These are phyloP conservation scores for Colletotrichum australisinense DNA, from an alignment of 2,329 filamentous ascomycete genomes.

Conservation along the genomic window DNA sequence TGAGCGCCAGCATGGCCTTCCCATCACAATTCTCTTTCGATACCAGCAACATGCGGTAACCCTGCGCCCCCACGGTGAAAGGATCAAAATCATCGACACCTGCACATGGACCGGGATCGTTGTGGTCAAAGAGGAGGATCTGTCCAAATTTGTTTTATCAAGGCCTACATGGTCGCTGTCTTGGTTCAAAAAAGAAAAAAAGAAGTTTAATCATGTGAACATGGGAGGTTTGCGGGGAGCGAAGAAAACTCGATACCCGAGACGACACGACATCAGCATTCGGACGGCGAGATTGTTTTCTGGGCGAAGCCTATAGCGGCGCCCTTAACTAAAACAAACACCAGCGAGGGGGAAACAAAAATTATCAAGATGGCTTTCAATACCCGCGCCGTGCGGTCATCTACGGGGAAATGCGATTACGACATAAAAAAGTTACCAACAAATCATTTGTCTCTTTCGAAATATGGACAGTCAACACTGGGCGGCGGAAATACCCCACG, in stretches of 20 bases:
- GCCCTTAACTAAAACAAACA: conserved; percentile 32
- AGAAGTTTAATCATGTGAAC: conserved; percentile 19
- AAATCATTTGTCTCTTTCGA: conserved; percentile 14
- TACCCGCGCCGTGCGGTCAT: conserved; percentile 30
- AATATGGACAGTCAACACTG: conserved; percentile 17
- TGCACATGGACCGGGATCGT: not conserved
- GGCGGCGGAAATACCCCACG: conserved; percentile 30
- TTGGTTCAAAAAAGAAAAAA: conserved; percentile 6
- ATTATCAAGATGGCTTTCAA: conserved; percentile 21
- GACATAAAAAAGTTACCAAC: conserved; percentile 30
- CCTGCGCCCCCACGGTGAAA: not conserved
- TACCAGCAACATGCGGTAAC: conserved; percentile 64
- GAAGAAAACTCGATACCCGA: conserved; percentile 36
- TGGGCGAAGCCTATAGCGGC: conserved; percentile 28
- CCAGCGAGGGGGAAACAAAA: conserved; percentile 14
- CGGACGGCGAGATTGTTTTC: conserved; percentile 36
- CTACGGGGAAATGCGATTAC: conserved; percentile 33
- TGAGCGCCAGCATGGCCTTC: conserved; percentile 96
- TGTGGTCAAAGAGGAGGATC: not conserved
- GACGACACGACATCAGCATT: conserved; percentile 36
- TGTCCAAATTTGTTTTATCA: conserved; percentile 11
- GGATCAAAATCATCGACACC: not conserved
- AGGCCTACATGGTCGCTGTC: conserved; percentile 2
- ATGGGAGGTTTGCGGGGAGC: conserved; percentile 28
- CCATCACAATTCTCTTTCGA: conserved; percentile 85